These are phyloP conservation scores for Ramalina peruviana DNA, from an alignment of 495 filamentous ascomycete genomes.

Conservation along the genomic window DNA sequence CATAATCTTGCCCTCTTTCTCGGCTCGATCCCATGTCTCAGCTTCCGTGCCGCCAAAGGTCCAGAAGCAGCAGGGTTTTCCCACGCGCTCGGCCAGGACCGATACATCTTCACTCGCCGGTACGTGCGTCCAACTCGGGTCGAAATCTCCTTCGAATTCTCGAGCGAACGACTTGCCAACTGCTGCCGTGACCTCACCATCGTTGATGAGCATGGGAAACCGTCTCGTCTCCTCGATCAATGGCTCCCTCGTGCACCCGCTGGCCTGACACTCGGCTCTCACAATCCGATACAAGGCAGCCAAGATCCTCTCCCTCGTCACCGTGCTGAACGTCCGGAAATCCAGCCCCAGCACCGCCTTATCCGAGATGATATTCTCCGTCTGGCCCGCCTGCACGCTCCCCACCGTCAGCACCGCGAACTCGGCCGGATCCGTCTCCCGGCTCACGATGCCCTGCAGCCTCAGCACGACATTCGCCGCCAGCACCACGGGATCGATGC, in stretches of 20 bases:
- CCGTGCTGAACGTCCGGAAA: conserved; percentile 29
- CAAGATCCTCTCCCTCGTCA: conserved; percentile 27
- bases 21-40: conserved; percentile 29
- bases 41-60: conserved; percentile 31
- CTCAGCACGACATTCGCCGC: conserved; percentile 34
- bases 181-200: conserved; percentile 16
- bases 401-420: conserved; percentile 38
- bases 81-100: conserved; percentile 25
- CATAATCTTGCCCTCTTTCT: conserved; percentile 10
- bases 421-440: conserved; percentile 35
- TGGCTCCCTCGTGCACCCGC: conserved; percentile 31
- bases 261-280: conserved; percentile 35
- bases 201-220: conserved; percentile 33
- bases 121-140: conserved; percentile 22
- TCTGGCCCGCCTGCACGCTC: conserved; percentile 34
- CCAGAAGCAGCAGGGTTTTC: conserved; percentile 32
- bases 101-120: conserved; percentile 36
- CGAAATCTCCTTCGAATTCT: conserved; percentile 28
- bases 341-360: conserved; percentile 33
- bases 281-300: conserved; percentile 32
- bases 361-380: conserved; percentile 40
- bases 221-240: conserved; percentile 28
- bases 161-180: conserved; percentile 23
- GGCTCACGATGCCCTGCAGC: conserved; percentile 36
- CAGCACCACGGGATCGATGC: conserved; percentile 36